These are phyloP conservation scores for Oxalis stricta DNA, from an alignment of 441 rosid species.

Conservation along the genomic window DNA sequence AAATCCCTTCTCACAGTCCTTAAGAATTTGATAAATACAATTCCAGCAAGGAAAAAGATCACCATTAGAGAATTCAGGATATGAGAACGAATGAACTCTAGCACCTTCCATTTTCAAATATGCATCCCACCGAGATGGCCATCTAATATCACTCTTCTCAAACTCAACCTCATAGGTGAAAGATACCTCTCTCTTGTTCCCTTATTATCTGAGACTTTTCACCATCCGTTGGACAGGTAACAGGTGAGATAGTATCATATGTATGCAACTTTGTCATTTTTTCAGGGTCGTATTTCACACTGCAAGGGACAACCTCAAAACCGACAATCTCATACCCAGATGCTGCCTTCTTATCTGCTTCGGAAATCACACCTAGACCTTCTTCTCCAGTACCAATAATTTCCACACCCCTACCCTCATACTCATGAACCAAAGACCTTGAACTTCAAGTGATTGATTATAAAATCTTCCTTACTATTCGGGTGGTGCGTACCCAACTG, in stretches of 20 bases:
- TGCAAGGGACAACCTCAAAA: conserved; percentile 85
- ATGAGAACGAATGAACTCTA: conserved; percentile 88
- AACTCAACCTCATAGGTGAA: conserved; percentile 89
- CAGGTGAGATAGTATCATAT: conserved; percentile 44
- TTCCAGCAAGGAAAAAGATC: conserved; percentile 82
- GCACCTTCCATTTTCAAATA: conserved; percentile 96
- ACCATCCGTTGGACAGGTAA: conserved; percentile 57
- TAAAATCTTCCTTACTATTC: conserved; percentile 70
- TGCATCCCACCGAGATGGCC: conserved; percentile 98
- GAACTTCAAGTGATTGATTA: conserved; percentile 84
- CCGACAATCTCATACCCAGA: conserved; percentile 82
- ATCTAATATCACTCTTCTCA: conserved; percentile 64
- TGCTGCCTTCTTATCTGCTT: conserved; percentile 61
- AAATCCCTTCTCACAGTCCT: conserved; percentile 92
- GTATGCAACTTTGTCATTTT: conserved; percentile 46
- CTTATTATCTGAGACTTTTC: conserved; percentile 79
- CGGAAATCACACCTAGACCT: conserved; percentile 79
- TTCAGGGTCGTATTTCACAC: conserved; percentile 49
- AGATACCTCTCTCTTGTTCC: conserved; percentile 64
- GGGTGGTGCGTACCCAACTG: conserved; percentile 67
- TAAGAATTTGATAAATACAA: conserved; percentile 80
- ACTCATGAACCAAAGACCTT: conserved; percentile 81
- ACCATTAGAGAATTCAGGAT: conserved; percentile 94
- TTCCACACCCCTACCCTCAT: conserved; percentile 72
- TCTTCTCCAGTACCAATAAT: conserved; percentile 92